Percentiles rank a stretch among this genome's conserved stretches.
Conservation (phyloP, 768 basidiomycete species). For the Phaeotremella fagi region DNA sequence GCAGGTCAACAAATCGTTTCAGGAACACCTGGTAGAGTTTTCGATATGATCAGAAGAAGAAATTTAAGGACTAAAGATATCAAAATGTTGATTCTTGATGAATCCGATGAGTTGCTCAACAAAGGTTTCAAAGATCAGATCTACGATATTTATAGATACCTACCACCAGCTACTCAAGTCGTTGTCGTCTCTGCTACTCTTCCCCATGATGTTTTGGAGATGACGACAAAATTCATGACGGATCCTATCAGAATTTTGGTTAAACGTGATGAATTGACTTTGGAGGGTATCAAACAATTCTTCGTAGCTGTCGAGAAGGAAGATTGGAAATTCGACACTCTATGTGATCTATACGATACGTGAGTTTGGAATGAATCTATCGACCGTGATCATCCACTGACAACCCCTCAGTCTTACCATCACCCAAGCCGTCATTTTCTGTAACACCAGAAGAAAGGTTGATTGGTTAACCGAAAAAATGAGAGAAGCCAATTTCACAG, state of each 20-base stretch:
- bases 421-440: slow-evolving; percentile 98
- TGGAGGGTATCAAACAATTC: slow-evolving; percentile 60
- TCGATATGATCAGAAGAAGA: slow-evolving; percentile 96
- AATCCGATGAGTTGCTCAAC: slow-evolving; percentile 89
- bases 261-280: slow-evolving; percentile 97
- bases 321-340: slow-evolving; percentile 98
- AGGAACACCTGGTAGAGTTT: slow-evolving; percentile 95
- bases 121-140: slow-evolving; percentile 99
- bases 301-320: slow-evolving; percentile 96
- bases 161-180: slow-evolving; percentile 94
- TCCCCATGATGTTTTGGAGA: slow-evolving; percentile 94
- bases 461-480: slow-evolving; percentile 99
- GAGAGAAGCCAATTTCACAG: slow-evolving; percentile 97
- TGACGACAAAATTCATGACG: slow-evolving; percentile 97
- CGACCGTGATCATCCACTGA: not conserved
- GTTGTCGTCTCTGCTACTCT: slow-evolving; percentile 93
- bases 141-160: slow-evolving; percentile 96
- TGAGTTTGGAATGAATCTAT: slow-evolving; percentile 8
- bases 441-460: slow-evolving; percentile 96
- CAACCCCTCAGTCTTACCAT: slow-evolving; percentile 82
- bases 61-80: slow-evolving; percentile 91
- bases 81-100: slow-evolving; percentile 57
- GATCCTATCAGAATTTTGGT: slow-evolving; percentile 97
- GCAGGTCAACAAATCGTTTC: slow-evolving; percentile 97
- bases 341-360: slow-evolving; percentile 96